phyloP scores from a whole-genome alignment of 192 early-diverging fungal species.

The Backusella luteola region DNA sequence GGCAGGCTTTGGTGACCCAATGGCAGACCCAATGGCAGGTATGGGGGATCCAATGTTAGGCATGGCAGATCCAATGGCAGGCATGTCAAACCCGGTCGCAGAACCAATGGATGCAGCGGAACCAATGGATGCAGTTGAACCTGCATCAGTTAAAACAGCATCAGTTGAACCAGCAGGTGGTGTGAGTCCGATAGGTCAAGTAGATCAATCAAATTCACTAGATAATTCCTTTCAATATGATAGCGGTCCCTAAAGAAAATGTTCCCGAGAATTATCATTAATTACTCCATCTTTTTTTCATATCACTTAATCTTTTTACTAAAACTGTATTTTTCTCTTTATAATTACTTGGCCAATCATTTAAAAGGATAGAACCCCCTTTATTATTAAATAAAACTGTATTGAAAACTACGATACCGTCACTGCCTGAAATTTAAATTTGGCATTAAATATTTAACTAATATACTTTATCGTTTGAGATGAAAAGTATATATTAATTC shows the following conservation, averaged over 20 bases:
- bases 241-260: background rate
- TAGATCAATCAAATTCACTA: background rate
- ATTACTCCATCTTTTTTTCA: background rate
- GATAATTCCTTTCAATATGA: background rate
- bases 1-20: background rate
- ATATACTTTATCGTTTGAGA: too few species aligned
- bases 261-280: background rate
- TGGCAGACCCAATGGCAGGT: background rate
- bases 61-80: background rate
- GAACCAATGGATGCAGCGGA: background rate
- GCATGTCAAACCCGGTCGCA: background rate
- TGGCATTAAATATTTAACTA: background rate
- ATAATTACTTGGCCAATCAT: background rate
- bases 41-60: background rate
- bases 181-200: slow-evolving; percentile 6
- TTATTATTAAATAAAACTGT: background rate
- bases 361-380: background rate
- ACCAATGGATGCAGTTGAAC: background rate
- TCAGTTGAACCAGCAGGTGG: background rate
- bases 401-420: background rate
- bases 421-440: background rate
- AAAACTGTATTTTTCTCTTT: background rate
- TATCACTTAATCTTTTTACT: background rate
- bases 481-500: too few species aligned
- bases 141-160: too few species aligned